phyloP scores from a whole-genome alignment of 768 basidiomycete genomes.

The Amanita pseudoporphyria region DNA sequence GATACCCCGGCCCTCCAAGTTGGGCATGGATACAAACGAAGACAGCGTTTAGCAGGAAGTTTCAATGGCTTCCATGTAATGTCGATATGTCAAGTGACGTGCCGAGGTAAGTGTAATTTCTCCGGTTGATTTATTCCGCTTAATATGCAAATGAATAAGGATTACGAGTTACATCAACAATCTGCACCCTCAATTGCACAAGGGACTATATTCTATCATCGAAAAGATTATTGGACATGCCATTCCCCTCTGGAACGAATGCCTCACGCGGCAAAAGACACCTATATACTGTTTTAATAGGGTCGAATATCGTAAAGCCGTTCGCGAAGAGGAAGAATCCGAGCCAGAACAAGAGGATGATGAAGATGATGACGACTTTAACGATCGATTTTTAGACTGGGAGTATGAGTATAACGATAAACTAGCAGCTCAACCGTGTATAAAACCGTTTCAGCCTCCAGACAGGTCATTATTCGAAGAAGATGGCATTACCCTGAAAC shows the following conservation, averaged over 20 bases:
- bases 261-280: slow-evolving; percentile 13
- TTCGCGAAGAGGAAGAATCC: slow-evolving; percentile 6
- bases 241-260: slow-evolving; percentile 19
- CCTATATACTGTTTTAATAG: not conserved
- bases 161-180: slow-evolving; percentile 28
- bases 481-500: slow-evolving; percentile 1
- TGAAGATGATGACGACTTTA: slow-evolving; percentile 8
- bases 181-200: slow-evolving; percentile 18
- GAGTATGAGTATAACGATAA: not conserved
- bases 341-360: slow-evolving; percentile 6
- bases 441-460: slow-evolving; percentile 10
- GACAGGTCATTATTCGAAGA: not conserved
- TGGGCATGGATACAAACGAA: not conserved
- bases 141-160: not conserved
- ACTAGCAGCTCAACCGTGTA: slow-evolving; percentile 11
- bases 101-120: not conserved
- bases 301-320: slow-evolving; percentile 11
- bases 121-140: not conserved
- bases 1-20: no score
- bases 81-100: not conserved
- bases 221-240: slow-evolving; percentile 15
- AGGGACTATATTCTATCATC: slow-evolving; percentile 15
- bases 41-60: not conserved
- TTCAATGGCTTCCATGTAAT: slow-evolving; percentile 6
- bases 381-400: slow-evolving; percentile 9